A percentile compares a stretch with the other conserved stretches of the same genome.
Evolutionary conservation across 2,329 filamentous ascomycete species (phyloP).

Genomic region (Penicillium rolfsii): DNA sequence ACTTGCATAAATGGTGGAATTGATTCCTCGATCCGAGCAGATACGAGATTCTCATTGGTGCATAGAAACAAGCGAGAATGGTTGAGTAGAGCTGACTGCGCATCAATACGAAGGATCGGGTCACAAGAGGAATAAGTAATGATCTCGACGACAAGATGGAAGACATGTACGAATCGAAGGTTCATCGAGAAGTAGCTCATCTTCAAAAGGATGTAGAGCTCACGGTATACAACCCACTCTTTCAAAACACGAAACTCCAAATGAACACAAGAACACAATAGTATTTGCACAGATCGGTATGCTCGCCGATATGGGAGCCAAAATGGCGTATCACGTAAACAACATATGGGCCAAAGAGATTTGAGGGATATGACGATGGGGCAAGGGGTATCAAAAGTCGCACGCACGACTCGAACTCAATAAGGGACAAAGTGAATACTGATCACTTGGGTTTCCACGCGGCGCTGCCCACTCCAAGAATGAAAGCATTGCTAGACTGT

Average conservation of each 20-base stretch:
- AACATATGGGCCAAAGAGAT: slow-evolving; percentile 13
- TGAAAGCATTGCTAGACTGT: slow-evolving; percentile 6
- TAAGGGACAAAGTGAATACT: slow-evolving; percentile 17
- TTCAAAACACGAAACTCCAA: slow-evolving; percentile 9
- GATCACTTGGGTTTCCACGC: slow-evolving; percentile 10
- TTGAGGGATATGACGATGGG: slow-evolving; percentile 14
- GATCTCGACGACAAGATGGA: not conserved
- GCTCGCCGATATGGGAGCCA: slow-evolving; percentile 3
- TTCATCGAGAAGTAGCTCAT: not conserved
- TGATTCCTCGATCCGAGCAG: not conserved
- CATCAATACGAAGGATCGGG: not conserved
- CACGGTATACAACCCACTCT: slow-evolving; percentile 8
- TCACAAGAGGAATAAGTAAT: not conserved
- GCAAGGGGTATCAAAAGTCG: slow-evolving; percentile 39
- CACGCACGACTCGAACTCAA: slow-evolving; percentile 22
- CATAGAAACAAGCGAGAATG: not conserved
- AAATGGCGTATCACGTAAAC: slow-evolving; percentile 13
- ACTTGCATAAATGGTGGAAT: no score
- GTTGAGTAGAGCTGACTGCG: not conserved
- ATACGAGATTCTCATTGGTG: not conserved
- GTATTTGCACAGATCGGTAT: slow-evolving; percentile 22
- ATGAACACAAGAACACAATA: slow-evolving; percentile 5
- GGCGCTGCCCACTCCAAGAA: slow-evolving; percentile 10
- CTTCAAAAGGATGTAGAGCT: slow-evolving; percentile 2
- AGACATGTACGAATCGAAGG: not conserved